These are phyloP conservation scores for Lentinula lateritia DNA, from an alignment of 768 basidiomycete genomes.

Conservation along the genomic window DNA sequence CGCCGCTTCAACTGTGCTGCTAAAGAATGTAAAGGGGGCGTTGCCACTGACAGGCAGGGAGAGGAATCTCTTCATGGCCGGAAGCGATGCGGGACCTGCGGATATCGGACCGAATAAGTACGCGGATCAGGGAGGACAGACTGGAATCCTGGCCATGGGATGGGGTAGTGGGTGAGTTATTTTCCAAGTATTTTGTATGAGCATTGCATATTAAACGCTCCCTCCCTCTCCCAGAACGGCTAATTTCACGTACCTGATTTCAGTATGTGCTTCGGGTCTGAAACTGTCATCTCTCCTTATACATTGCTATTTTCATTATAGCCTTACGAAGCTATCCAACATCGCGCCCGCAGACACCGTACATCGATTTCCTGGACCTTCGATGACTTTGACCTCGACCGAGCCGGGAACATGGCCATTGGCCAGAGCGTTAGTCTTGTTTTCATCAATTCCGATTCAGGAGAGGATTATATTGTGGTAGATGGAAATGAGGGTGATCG, in stretches of 20 bases:
- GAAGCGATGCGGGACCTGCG: slow-evolving; percentile 62
- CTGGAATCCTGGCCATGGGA: slow-evolving; percentile 81
- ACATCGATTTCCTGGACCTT: slow-evolving; percentile 65
- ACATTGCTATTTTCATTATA: slow-evolving; percentile 14
- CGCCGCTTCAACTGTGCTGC: slow-evolving; percentile 64
- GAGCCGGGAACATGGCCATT: slow-evolving; percentile 42
- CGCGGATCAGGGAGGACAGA: slow-evolving; percentile 50
- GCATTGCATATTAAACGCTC: not conserved
- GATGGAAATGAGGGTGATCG: slow-evolving; percentile 77
- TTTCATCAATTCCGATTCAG: slow-evolving; percentile 79
- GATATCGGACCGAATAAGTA: slow-evolving; percentile 67
- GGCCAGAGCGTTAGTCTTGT: slow-evolving; percentile 66
- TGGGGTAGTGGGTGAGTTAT: slow-evolving; percentile 73
- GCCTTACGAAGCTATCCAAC: slow-evolving; percentile 81
- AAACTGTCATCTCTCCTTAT: not conserved
- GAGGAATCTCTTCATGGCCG: slow-evolving; percentile 54
- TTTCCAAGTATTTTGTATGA: not conserved
- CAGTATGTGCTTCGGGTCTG: slow-evolving; percentile 35
- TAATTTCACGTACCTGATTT: slow-evolving; percentile 73
- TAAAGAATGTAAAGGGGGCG: slow-evolving; percentile 61
- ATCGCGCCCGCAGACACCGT: slow-evolving; percentile 58
- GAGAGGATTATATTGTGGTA: slow-evolving; percentile 77
- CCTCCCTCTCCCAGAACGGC: slow-evolving; percentile 40
- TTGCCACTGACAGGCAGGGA: slow-evolving; percentile 54
- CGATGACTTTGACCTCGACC: slow-evolving; percentile 58